A percentile compares a stretch with the other conserved stretches of the same genome.
phyloP scores from a whole-genome alignment of 345 rosid species.

The Litchi chinensis region DNA sequence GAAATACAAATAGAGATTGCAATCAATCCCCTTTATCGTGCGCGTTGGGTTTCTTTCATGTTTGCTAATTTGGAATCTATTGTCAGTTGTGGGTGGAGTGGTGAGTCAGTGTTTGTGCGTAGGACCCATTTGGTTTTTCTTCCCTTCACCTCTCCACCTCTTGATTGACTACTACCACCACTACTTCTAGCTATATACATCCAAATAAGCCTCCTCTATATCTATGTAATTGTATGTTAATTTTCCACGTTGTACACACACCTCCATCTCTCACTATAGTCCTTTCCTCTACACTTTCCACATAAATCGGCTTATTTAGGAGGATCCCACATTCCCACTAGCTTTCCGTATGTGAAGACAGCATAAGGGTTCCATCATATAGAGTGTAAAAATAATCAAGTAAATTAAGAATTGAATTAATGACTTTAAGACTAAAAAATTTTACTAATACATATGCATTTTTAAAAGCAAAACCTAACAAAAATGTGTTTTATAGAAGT shows the following conservation, averaged over 20 bases:
- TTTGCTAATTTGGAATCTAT: conserved; percentile 42
- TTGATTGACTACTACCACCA: conserved; percentile 11
- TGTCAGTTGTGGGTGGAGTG: conserved; percentile 30
- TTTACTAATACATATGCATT: no score
- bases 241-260: conserved; percentile 9
- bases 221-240: neutral
- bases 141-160: conserved; percentile 14
- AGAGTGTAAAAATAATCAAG: no score
- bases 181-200: neutral
- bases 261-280: neutral
- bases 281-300: neutral
- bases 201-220: neutral
- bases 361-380: neutral
- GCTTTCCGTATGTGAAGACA: neutral
- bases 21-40: conserved; percentile 35
- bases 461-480: no score
- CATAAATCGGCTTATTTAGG: neutral
- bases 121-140: conserved; percentile 19
- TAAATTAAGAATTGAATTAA: no score
- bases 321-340: neutral
- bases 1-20: neutral
- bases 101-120: conserved; percentile 12
- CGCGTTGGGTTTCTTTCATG: conserved; percentile 47
- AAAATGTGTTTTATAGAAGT: no score
- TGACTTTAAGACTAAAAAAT: no score